Evolutionary conservation across 2,329 filamentous ascomycete species (phyloP).

Genomic region (Lecanosticta acicola): DNA sequence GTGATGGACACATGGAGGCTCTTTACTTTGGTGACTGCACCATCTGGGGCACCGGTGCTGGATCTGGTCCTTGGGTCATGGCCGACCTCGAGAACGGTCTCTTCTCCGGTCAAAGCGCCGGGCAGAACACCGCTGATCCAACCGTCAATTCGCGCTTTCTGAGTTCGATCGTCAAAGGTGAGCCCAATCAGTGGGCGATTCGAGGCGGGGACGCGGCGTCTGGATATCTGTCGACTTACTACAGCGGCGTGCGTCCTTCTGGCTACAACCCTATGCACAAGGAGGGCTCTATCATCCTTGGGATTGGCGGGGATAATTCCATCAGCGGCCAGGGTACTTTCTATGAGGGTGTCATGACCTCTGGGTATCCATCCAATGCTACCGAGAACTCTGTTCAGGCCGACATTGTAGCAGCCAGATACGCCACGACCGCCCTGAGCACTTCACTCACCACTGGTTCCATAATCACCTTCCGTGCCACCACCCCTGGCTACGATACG

Average conservation of each 20-base stretch:
- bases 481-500: slow-evolving; percentile 50
- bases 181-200: slow-evolving; percentile 53
- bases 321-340: slow-evolving; percentile 48
- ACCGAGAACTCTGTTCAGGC: slow-evolving; percentile 49
- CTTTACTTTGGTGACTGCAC: slow-evolving; percentile 58
- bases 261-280: slow-evolving; percentile 60
- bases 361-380: slow-evolving; percentile 55
- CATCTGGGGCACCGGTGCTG: slow-evolving; percentile 52
- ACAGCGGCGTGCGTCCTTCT: slow-evolving; percentile 50
- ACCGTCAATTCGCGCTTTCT: slow-evolving; percentile 52
- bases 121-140: slow-evolving; percentile 49
- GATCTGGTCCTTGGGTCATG: slow-evolving; percentile 62
- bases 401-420: slow-evolving; percentile 56
- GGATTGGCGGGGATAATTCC: slow-evolving; percentile 65
- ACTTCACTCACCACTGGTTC: slow-evolving; percentile 49
- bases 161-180: slow-evolving; percentile 54
- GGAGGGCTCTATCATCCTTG: slow-evolving; percentile 61
- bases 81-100: slow-evolving; percentile 63
- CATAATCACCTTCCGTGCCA: slow-evolving; percentile 51
- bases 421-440: slow-evolving; percentile 45
- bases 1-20: slow-evolving; percentile 63
- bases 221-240: slow-evolving; percentile 54
- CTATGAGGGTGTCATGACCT: slow-evolving; percentile 60
- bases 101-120: slow-evolving; percentile 50
- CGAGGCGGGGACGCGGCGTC: slow-evolving; percentile 53